A percentile compares a stretch with the other conserved stretches of the same genome.
These are phyloP conservation scores for Pestalotiopsis sp. DNA, from an alignment of 2,329 filamentous ascomycete genomes.

Conservation along the genomic window DNA sequence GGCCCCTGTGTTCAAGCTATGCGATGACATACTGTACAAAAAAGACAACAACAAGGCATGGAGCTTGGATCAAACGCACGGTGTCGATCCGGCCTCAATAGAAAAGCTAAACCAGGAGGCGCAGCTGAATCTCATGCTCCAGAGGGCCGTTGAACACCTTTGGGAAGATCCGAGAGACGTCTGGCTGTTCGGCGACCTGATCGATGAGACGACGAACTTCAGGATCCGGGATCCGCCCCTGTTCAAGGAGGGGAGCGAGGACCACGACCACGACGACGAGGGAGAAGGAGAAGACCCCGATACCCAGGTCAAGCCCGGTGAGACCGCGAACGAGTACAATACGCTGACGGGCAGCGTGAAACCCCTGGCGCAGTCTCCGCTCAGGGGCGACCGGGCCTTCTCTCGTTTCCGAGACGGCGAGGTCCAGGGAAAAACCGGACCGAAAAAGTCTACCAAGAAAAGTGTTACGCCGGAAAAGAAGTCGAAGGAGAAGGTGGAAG, in stretches of 20 bases:
- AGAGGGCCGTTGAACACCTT: no score
- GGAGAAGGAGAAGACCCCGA: background rate
- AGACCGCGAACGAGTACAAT: background rate
- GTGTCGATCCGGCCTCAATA: no score
- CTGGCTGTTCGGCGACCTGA: background rate
- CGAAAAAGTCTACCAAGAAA: background rate
- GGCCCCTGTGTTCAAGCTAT: no score
- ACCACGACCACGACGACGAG: background rate
- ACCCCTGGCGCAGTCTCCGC: background rate
- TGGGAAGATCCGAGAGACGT: background rate
- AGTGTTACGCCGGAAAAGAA: background rate
- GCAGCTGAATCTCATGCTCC: no score
- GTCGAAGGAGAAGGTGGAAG: background rate
- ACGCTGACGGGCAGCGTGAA: background rate
- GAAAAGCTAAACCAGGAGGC: no score
- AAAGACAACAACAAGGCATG: no score
- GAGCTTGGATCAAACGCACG: no score
- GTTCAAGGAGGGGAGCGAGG: background rate
- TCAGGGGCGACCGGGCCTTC: background rate
- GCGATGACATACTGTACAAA: no score
- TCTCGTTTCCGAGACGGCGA: no score
- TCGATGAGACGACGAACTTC: background rate
- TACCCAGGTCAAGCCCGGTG: background rate
- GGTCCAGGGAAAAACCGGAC: background rate
- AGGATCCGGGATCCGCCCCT: background rate